Conservation (phyloP, 2,329 filamentous ascomycete species). For the Stachybotrys chartarum region DNA sequence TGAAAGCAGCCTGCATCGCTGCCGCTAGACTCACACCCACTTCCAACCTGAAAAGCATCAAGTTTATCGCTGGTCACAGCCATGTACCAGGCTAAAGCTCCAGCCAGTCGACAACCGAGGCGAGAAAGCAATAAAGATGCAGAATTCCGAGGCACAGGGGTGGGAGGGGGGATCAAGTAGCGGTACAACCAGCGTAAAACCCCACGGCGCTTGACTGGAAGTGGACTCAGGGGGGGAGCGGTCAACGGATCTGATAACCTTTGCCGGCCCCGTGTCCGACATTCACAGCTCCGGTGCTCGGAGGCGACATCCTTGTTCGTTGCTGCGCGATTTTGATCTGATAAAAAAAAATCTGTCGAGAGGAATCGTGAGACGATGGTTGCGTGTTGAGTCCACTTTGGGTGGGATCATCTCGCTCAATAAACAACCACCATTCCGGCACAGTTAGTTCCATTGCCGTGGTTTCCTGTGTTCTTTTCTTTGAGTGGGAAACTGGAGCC, state of each 20-base stretch:
- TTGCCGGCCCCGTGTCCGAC: not conserved
- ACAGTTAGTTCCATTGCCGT: too few relatives aligned
- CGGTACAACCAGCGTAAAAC: too few relatives aligned
- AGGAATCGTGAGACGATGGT: too few relatives aligned
- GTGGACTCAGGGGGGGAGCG: not conserved
- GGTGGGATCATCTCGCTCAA: too few relatives aligned
- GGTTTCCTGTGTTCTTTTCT: too few relatives aligned
- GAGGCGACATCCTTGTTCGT: not conserved
- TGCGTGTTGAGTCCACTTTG: too few relatives aligned
- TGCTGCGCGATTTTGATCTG: not conserved
- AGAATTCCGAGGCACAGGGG: not conserved
- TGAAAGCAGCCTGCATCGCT: not conserved
- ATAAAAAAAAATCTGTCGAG: not conserved
- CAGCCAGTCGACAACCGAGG: not conserved
- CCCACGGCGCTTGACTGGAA: not conserved
- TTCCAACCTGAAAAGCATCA: not conserved
- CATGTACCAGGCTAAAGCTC: not conserved
- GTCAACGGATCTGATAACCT: not conserved
- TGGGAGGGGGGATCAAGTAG: too few relatives aligned
- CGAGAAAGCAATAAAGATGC: not conserved
- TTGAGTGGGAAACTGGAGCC: too few relatives aligned
- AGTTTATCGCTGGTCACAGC: not conserved
- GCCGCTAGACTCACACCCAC: not conserved
- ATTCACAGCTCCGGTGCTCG: not conserved
- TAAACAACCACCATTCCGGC: too few relatives aligned